A percentile compares a stretch with the other conserved stretches of the same genome.
These are phyloP conservation scores for Carpinus fangiana DNA, from an alignment of 306 rosid genomes.

Conservation along the genomic window DNA sequence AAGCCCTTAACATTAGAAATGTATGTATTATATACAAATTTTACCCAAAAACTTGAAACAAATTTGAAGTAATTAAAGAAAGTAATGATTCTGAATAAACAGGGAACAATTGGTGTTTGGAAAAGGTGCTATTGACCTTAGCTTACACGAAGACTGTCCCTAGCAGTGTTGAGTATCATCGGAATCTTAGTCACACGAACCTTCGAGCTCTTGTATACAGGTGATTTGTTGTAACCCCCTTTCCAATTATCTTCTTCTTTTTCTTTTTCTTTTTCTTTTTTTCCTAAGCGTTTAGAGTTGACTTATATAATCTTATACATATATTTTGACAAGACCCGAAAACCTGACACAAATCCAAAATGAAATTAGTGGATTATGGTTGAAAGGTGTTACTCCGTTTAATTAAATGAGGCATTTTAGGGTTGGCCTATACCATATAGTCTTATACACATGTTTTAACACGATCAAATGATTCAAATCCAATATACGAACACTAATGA, in stretches of 20 bases:
- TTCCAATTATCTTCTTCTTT: too few relatives aligned
- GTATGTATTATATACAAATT: slow-evolving; percentile 2
- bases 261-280: background rate
- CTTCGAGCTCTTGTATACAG: slow-evolving; percentile 35
- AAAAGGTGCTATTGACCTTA: slow-evolving; percentile 29
- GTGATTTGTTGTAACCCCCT: slow-evolving; percentile 5
- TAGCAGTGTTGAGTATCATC: slow-evolving; percentile 21
- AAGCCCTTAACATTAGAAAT: slow-evolving; percentile 26
- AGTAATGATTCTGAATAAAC: background rate
- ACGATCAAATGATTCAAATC: too few relatives aligned
- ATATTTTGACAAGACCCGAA: too few relatives aligned
- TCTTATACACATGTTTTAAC: too few relatives aligned
- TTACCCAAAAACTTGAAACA: background rate
- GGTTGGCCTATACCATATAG: too few relatives aligned
- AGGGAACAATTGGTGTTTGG: slow-evolving; percentile 31
- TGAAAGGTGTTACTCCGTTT: too few relatives aligned
- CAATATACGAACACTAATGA: too few relatives aligned
- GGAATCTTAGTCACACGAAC: slow-evolving; percentile 25
- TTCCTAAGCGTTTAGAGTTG: background rate
- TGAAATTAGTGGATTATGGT: too few relatives aligned
- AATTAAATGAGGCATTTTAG: too few relatives aligned
- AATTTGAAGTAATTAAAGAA: background rate
- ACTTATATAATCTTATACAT: too few relatives aligned
- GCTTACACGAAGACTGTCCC: slow-evolving; percentile 31
- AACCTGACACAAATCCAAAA: too few relatives aligned